Evolutionary conservation across 1,284 basidiomycete species (phyloP), one percentile per base, ranked within the genome.

Genomic region (Ceratobasidium sp.): DNA sequence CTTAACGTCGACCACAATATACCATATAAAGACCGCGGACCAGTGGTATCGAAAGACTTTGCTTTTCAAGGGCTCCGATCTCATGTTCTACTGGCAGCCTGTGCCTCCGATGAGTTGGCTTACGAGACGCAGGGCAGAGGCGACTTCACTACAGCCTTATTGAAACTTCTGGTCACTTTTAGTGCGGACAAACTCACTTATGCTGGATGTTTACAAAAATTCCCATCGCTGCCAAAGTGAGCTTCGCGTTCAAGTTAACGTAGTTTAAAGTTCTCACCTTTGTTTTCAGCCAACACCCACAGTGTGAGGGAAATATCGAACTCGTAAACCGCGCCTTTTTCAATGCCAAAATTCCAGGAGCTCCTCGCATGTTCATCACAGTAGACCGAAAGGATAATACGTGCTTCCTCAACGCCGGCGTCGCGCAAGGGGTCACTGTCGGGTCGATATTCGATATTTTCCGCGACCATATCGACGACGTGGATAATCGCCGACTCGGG

Each of bases 361-460:
- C 84, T 27, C 87, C 90, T 78, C 80, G 81, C 29, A 83, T 82
- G 47, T 87, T 86, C 76, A 82, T 89, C 62, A 81, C 85, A 1
- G 85, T 86, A 48, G 80, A 83, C 54, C 79, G 83, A 7, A 15
- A 4, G 15, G 15, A 33, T 17, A 33, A 57, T 1, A 17, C 29
- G 19, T n/a, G 5, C 11, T 81, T 84, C 50, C 84, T 91, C 57
- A 86, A 86, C 53, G 85, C 87, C 47, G 90, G 90, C 2, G 84
- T 86, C 1, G 85, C 89, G 4, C 89, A 91, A 75, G 90, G 90
- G 0, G 82, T 91, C 27, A 84, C 86, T 15, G 85, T 86, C 75
- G 90, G 90, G 60, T 88, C 86, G 7, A 87, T 89, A 76, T 86
- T 91, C 75, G 86, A 85, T 50, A 73, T 91, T 29, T 89, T 91